A percentile compares a stretch with the other conserved stretches of the same genome.
phyloP scores from a whole-genome alignment of 1,284 basidiomycete genomes.

The Tausonia pullulans region DNA sequence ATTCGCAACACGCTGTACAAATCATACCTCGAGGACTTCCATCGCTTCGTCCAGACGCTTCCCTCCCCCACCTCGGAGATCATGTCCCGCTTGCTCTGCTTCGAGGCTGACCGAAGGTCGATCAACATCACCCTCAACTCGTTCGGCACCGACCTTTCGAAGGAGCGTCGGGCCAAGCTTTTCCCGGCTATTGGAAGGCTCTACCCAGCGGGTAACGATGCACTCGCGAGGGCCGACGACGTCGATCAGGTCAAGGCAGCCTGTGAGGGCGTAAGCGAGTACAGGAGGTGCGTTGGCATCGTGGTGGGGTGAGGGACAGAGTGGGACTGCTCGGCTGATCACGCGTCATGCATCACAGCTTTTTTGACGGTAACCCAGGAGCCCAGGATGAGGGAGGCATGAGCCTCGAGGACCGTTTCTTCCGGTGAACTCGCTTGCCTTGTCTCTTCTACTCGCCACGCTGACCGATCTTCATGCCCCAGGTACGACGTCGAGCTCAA shows the following conservation, averaged over 20 bases:
- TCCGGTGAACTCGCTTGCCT: constrained; percentile 32
- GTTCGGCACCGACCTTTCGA: constrained; percentile 86
- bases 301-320: constrained; percentile 12
- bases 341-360: no score
- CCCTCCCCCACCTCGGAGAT: constrained; percentile 77
- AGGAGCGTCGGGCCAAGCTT: constrained; percentile 89
- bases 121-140: constrained; percentile 99
- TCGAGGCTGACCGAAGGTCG: constrained; percentile 92
- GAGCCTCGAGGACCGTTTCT: constrained; percentile 85
- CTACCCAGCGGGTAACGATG: constrained; percentile 92
- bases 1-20: constrained; percentile 99
- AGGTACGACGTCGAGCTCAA: constrained; percentile 84
- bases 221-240: constrained; percentile 87
- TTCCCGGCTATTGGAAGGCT: constrained; percentile 90
- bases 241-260: constrained; percentile 83
- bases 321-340: no score
- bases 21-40: constrained; percentile 96
- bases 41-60: constrained; percentile 66
- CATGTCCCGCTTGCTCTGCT: constrained; percentile 80
- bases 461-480: no score
- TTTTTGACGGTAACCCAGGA: background rate
- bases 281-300: constrained; percentile 75
- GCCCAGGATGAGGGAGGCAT: constrained; percentile 41
- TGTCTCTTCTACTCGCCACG: no score
- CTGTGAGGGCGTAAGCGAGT: constrained; percentile 81